Conservation (phyloP, 805 yeast species). For the Ascoidea rubescens region DNA sequence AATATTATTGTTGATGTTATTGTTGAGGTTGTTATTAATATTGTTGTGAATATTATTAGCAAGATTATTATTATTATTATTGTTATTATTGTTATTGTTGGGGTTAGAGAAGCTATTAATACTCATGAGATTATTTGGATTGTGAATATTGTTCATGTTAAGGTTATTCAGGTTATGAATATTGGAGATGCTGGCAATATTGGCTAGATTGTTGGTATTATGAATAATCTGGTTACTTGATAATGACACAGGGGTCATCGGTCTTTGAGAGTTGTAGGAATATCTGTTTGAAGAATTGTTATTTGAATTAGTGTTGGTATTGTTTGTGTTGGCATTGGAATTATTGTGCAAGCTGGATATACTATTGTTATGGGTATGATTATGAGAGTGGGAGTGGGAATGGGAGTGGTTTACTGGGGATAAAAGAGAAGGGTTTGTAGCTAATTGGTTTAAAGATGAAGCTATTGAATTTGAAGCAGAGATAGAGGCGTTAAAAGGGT, state of each 20-base stretch:
- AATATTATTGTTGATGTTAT: not conserved
- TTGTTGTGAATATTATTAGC: not conserved
- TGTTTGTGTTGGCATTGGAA: no score
- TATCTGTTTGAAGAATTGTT: no score
- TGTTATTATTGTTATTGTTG: not conserved
- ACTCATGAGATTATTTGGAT: not conserved
- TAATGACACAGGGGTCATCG: no score
- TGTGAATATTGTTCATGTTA: not conserved
- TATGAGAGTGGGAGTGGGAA: no score
- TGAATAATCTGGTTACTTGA: no score
- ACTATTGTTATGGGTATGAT: no score
- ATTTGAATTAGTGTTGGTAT: not conserved
- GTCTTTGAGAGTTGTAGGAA: no score
- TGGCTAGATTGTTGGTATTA: no score
- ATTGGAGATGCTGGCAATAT: no score
- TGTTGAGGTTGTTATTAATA: not conserved
- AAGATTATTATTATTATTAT: not conserved
- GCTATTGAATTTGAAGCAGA: slow-evolving; percentile 5
- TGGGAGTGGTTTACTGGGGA: not conserved
- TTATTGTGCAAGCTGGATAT: no score
- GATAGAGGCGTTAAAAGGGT: no score
- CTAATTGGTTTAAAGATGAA: slow-evolving; percentile 7
- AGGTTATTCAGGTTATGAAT: no score
- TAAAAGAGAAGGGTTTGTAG: not conserved
- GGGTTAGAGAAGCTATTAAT: not conserved